These are phyloP conservation scores for Westerdykella aurantiaca DNA, from an alignment of 2,329 filamentous ascomycete genomes.

Conservation along the genomic window DNA sequence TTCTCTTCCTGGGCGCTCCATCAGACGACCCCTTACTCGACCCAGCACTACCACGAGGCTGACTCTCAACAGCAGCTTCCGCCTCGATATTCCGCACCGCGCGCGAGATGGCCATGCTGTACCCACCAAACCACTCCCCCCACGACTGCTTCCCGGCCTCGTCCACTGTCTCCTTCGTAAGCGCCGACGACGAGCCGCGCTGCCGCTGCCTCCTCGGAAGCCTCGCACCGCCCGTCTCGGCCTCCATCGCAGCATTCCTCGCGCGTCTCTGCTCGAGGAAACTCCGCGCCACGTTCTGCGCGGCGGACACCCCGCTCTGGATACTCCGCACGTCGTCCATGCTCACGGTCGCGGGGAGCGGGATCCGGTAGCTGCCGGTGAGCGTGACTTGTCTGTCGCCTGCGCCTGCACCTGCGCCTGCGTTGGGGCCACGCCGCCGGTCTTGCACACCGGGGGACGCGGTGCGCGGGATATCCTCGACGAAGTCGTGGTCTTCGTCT, in stretches of 20 bases:
- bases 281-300: conserved; percentile 29
- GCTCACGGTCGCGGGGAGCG: conserved; percentile 27
- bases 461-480: background rate
- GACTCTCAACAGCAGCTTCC: conserved; percentile 30
- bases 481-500: background rate
- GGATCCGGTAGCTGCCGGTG: conserved; percentile 33
- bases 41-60: too few relatives aligned
- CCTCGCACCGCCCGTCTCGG: background rate
- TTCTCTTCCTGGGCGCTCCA: too few relatives aligned
- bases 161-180: conserved; percentile 13
- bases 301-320: conserved; percentile 29
- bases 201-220: background rate
- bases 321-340: conserved; percentile 31
- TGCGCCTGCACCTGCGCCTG: too few relatives aligned
- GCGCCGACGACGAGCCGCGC: conserved; percentile 6
- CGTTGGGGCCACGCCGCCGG: background rate
- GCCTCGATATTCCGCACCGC: conserved; percentile 35
- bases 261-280: conserved; percentile 26
- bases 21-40: too few relatives aligned
- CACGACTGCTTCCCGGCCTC: conserved; percentile 24
- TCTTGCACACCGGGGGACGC: background rate
- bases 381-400: conserved; percentile 28
- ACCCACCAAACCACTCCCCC: conserved; percentile 37
- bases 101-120: conserved; percentile 32
- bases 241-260: conserved; percentile 11